Percentiles rank a stretch among this genome's conserved stretches.
These are phyloP conservation scores for Colletotrichum plurivorum DNA, from an alignment of 2,329 filamentous ascomycete species.

Conservation along the genomic window DNA sequence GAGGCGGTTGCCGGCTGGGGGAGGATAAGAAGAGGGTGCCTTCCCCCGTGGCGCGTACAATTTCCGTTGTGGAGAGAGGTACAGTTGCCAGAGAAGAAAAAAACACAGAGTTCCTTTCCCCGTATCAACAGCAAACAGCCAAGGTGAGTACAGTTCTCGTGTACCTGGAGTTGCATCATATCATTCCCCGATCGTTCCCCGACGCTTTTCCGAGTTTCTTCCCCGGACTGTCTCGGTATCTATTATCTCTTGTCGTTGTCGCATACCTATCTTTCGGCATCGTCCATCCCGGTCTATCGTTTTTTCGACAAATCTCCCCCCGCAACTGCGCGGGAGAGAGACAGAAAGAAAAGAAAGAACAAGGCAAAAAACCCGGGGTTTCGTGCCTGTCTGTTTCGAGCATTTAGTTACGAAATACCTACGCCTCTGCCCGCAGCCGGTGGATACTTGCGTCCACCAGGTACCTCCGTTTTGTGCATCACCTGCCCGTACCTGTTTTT, in stretches of 20 bases:
- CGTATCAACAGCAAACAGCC: background rate
- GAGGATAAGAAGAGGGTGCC: constrained; percentile 35
- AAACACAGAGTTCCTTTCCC: background rate
- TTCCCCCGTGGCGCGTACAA: constrained; percentile 17
- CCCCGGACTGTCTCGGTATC: too few relatives aligned
- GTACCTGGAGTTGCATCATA: background rate
- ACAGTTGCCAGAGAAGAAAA: background rate
- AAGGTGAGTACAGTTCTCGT: background rate
- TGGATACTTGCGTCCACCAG: constrained; percentile 25
- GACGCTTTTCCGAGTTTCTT: constrained; percentile 25
- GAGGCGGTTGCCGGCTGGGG: constrained; percentile 17
- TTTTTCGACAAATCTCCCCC: background rate
- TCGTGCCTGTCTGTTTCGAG: constrained; percentile 23
- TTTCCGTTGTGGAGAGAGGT: background rate
- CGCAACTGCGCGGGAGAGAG: background rate
- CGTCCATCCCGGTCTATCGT: too few relatives aligned
- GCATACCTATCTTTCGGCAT: too few relatives aligned
- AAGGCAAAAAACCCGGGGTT: constrained; percentile 1
- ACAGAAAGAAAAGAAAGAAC: background rate
- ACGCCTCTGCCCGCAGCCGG: constrained; percentile 17
- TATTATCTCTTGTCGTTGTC: too few relatives aligned
- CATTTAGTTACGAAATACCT: constrained; percentile 33
- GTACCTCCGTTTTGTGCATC: constrained; percentile 10
- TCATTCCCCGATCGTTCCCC: constrained; percentile 28
- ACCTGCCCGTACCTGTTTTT: constrained; percentile 28